Conservation (phyloP, 805 yeast genomes). For the Starmera dryadoides region DNA sequence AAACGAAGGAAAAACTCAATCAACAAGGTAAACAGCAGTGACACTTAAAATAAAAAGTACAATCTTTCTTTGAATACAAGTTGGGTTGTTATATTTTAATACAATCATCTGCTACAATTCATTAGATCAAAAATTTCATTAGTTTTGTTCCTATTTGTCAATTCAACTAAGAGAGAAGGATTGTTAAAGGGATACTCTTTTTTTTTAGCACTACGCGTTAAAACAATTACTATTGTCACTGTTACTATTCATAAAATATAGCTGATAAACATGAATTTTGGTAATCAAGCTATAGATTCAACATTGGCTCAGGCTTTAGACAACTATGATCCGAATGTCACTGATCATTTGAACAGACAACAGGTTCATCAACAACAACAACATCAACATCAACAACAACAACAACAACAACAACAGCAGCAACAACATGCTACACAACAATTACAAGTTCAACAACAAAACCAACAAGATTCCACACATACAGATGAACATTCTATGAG, state of each 20-base stretch:
- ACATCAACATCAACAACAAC: conserved; percentile 10
- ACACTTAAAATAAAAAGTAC: background rate
- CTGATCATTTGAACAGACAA: conserved; percentile 1
- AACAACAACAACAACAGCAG: conserved; percentile 7
- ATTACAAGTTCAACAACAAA: conserved; percentile 1
- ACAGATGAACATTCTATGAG: background rate
- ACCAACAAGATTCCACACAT: background rate
- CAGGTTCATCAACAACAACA: conserved; percentile 4
- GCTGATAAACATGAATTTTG: conserved; percentile 8
- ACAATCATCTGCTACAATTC: too few relatives aligned
- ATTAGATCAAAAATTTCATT: too few relatives aligned
- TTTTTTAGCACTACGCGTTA: too few relatives aligned
- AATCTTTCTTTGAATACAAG: background rate
- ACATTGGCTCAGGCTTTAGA: conserved; percentile 12
- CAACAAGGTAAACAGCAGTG: background rate
- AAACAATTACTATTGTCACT: too few relatives aligned
- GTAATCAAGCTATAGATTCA: conserved; percentile 6
- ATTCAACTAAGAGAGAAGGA: too few relatives aligned
- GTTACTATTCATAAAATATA: too few relatives aligned
- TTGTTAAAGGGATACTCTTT: too few relatives aligned
- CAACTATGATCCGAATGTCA: conserved; percentile 3
- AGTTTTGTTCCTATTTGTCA: too few relatives aligned
- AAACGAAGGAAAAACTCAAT: background rate
- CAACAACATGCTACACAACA: conserved; percentile 3
- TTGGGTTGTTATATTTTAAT: too few relatives aligned